Percentiles rank a stretch among this genome's conserved stretches.
Evolutionary conservation across 2,329 filamentous ascomycete species (phyloP).

Genomic region (Epichloe baconii): DNA sequence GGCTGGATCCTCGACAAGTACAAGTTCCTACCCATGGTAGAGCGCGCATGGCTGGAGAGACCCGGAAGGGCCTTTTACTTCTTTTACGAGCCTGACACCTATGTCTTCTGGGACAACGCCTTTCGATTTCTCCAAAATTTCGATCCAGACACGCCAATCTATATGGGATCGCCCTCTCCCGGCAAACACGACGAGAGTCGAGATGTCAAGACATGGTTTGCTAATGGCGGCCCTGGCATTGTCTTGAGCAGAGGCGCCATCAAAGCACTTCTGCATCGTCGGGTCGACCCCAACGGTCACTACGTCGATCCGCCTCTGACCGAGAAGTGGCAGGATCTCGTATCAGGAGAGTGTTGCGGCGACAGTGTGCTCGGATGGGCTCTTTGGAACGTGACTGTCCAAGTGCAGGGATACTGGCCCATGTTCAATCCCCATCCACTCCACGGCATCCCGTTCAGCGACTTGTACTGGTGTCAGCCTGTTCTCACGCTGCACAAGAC

Average conservation of each 20-base stretch:
- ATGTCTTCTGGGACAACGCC: conserved; percentile 26
- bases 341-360: conserved; percentile 35
- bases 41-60: conserved; percentile 32
- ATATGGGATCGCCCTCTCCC: conserved; percentile 37
- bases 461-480: conserved; percentile 41
- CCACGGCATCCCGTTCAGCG: conserved; percentile 33
- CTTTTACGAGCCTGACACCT: conserved; percentile 44
- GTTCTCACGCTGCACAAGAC: conserved; percentile 44
- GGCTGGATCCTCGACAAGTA: conserved; percentile 44
- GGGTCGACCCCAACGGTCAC: conserved; percentile 19
- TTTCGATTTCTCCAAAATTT: conserved; percentile 35
- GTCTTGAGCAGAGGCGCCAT: conserved; percentile 37
- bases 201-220: conserved; percentile 31
- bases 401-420: conserved; percentile 33
- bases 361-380: conserved; percentile 37
- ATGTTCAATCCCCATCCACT: conserved; percentile 45
- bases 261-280: conserved; percentile 28
- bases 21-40: conserved; percentile 44
- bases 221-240: conserved; percentile 46
- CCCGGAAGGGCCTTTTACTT: conserved; percentile 40
- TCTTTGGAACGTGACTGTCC: conserved; percentile 29
- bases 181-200: conserved; percentile 21
- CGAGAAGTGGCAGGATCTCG: conserved; percentile 32
- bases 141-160: conserved; percentile 33
- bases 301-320: conserved; percentile 29